Evolutionary conservation across 2,329 filamentous ascomycete genomes (phyloP).

Genomic region (Colletotrichum noveboracense): DNA sequence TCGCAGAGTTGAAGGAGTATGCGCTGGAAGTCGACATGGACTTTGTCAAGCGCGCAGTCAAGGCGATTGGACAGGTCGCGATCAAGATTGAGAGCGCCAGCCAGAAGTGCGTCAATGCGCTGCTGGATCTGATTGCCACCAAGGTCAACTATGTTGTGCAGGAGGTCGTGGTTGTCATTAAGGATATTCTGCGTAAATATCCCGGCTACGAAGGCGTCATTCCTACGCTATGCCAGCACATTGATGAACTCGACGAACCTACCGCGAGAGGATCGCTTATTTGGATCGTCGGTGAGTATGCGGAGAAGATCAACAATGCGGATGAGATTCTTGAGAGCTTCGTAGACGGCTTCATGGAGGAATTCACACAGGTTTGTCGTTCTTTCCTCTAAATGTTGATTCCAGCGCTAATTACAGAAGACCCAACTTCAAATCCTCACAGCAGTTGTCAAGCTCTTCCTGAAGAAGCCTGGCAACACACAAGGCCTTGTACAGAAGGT

Average conservation of each 20-base stretch:
- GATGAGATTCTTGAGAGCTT: conserved; percentile 91
- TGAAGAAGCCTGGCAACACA: conserved; percentile 93
- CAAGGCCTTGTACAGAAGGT: conserved; percentile 94
- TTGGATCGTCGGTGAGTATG: conserved; percentile 99
- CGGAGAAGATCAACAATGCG: conserved; percentile 99
- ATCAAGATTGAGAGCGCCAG: conserved; percentile 97
- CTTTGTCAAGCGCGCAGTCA: conserved; percentile 91
- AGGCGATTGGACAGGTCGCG: conserved; percentile 95
- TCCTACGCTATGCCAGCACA: conserved; percentile 92
- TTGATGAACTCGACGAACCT: conserved; percentile 95
- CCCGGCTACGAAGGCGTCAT: conserved; percentile 98
- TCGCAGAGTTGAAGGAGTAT: conserved; percentile 96
- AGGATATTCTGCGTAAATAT: conserved; percentile 97
- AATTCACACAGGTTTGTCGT: conserved; percentile 82
- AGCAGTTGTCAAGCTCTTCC: conserved; percentile 94
- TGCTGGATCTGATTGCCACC: conserved; percentile 92
- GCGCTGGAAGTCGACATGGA: conserved; percentile 99
- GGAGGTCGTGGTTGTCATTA: conserved; percentile 98
- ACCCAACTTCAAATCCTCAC: conserved; percentile 98
- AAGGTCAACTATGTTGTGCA: conserved; percentile 99
- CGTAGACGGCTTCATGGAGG: conserved; percentile 92
- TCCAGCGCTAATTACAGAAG: conserved; percentile 47
- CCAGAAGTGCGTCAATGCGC: conserved; percentile 92
- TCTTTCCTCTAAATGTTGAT: neutral
- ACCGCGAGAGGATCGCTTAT: conserved; percentile 89